Base-by-base conservation (phyloP, 345 rosid genomes). In the Pugionium cornutum region DNA sequence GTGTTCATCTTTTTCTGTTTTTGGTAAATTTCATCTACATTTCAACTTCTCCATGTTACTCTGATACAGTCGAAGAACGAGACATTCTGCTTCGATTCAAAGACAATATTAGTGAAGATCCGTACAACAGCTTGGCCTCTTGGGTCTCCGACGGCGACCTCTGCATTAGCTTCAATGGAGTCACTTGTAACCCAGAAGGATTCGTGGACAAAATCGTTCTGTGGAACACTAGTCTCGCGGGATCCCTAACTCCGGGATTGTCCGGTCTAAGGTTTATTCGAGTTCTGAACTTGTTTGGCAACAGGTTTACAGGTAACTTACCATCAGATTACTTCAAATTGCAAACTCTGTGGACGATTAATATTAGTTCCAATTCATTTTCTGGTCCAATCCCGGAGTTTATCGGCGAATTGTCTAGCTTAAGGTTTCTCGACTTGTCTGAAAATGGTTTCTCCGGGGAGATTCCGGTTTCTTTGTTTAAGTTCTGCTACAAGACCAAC, bases 361-460 rank as follows among this genome's bases (percentile, higher is more conserved):
- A 94, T 78, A 77, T 94, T 69, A 94, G 99, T 67, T 85, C 95
- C 11, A 94, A 94, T 80, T 87, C 87, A 5, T 74, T 94, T 8
- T 85, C 97, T 61, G 99, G 99, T 73, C 76, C 83, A 6, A 86
- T 88, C 67, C 99, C 96, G 4, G 96, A 85, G 64, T 94, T 94
- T 70, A 64, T 94, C 39, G 97, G 97, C 41, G 89, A 79, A 28
- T 81, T 94, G 49, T 87, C 84, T 42, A 90, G 66, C 58, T 82
- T 94, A 50, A 80, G 99, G 80, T 86, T 94, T 68, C 92, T 94
- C 29, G 99, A 94, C 75, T 81, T 94, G 82, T 94, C 99, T 46
- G 83, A 66, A 59, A 94, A 90, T 80, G 81, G 79, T 36, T 88
- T 81, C 58, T 33, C 34, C 45, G 96, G 92, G 25, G 80, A 78